Evolutionary conservation across 306 rosid genomes (phyloP).

Genomic region (Fragaria ananassa): DNA sequence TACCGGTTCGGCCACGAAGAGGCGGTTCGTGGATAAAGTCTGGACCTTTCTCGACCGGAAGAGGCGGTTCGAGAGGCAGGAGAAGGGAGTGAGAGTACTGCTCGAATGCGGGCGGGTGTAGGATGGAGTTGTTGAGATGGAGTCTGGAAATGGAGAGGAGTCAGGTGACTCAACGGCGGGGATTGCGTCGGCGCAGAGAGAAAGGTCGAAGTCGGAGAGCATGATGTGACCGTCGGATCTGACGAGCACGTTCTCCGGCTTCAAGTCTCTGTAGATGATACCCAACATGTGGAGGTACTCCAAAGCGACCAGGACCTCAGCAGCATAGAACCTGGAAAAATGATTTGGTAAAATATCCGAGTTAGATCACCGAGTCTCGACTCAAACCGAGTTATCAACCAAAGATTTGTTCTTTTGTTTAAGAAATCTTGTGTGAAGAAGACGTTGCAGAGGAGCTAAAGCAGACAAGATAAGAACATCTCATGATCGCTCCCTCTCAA

Average conservation of each 20-base stretch:
- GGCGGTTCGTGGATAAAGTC: conserved; percentile 53
- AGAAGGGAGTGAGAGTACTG: conserved; percentile 24
- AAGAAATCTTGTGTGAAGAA: conserved; percentile 18
- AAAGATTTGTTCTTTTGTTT: not conserved
- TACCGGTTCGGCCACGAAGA: conserved; percentile 92
- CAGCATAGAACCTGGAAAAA: conserved; percentile 76
- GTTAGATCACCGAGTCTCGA: not conserved
- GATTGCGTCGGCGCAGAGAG: conserved; percentile 70
- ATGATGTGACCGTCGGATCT: conserved; percentile 99
- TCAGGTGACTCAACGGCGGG: conserved; percentile 81
- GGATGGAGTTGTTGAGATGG: conserved; percentile 1
- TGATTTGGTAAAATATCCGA: not conserved
- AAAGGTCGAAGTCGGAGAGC: conserved; percentile 95
- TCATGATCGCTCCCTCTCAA: conserved; percentile 1
- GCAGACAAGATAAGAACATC: conserved; percentile 39
- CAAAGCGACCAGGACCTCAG: conserved; percentile 88
- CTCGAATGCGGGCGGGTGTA: conserved; percentile 32
- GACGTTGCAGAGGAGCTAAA: conserved; percentile 23
- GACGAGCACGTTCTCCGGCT: conserved; percentile 93
- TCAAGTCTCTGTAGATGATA: conserved; percentile 89
- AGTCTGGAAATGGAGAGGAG: conserved; percentile 27
- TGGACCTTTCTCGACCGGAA: conserved; percentile 81
- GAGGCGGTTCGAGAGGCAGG: conserved; percentile 53
- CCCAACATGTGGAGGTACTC: conserved; percentile 99
- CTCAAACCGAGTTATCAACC: not conserved